Conservation (phyloP, 805 yeast species). For the Nakazawaea wickerhamii region DNA sequence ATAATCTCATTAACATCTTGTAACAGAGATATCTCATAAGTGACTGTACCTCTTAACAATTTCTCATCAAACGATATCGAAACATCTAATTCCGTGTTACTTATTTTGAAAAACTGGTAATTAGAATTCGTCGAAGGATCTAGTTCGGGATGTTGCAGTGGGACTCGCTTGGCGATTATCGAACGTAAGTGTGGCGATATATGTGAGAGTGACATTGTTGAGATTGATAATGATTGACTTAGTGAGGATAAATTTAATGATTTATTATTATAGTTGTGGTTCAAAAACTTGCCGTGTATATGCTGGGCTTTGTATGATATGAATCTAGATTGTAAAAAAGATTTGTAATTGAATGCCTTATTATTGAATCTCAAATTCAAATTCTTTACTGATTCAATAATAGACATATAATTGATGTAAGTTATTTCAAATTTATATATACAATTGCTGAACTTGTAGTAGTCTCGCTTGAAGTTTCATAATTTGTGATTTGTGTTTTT, state of each 20-base stretch:
- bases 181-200: conserved; percentile 12
- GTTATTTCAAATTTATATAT: too few species aligned
- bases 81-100: conserved; percentile 46
- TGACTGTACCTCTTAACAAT: conserved; percentile 50
- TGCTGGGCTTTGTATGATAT: background rate
- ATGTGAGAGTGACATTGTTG: conserved; percentile 9
- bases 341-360: too few species aligned
- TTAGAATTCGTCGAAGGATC: conserved; percentile 82
- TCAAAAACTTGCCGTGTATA: background rate
- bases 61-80: conserved; percentile 50
- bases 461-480: too few species aligned
- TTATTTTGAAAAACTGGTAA: conserved; percentile 48
- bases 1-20: conserved; percentile 32
- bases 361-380: too few species aligned
- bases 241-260: background rate
- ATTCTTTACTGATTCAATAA: too few species aligned
- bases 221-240: background rate
- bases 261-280: background rate
- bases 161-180: conserved; percentile 27
- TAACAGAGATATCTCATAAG: conserved; percentile 35
- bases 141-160: conserved; percentile 41
- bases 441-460: too few species aligned
- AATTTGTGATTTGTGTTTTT: too few species aligned
- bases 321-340: too few species aligned
- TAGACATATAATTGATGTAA: too few species aligned